Base-by-base conservation (phyloP, 768 basidiomycete species). In the Mycena polygramma region DNA sequence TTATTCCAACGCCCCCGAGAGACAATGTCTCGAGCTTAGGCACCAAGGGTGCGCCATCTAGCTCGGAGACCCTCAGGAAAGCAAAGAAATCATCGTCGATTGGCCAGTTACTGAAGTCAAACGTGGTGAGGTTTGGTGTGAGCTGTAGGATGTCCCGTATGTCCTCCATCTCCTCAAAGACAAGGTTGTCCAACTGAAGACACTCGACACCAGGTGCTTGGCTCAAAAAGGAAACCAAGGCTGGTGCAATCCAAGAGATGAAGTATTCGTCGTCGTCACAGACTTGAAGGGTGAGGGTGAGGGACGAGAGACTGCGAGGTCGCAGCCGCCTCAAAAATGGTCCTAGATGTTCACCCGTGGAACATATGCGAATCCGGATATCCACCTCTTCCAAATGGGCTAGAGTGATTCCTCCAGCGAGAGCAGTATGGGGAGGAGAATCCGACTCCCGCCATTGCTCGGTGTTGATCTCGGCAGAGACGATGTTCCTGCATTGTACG, bases 61-160 rank as follows among this genome's bases (percentile, higher is more conserved):
- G 14, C 17, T 35, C 51, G 22, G 53, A 60, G 51, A 46, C 39
- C 26, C 22, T 37, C 41, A 61, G 20, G 7, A 43, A 49, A 17
- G 13, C 15, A 37, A 66, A 66, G 6, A 59, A 66, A 35, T 66
- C 48, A 24, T 66, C 65, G 65, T 66, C 37, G 19, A 66, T 24
- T 17, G 30, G 30, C n/a, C 19, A 8, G 5, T n/a, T 20, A 57
- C 45, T 2, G 43, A 64, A 52, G 10, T 1, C 19, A 4, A 62
- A 30, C 61, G 35, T 30, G 30, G 20, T 41, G 36, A 64, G 43
- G 19, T 51, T 22, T 10, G n/a, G 51, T n/a, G 63, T 55, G 39
- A 17, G 43, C 15, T 36, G 46, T 4, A 63, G 36, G 63, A 55
- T 11, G 37, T 35, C 51, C 5, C 17, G 15, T 9, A 64, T 55